phyloP scores from a whole-genome alignment of 1,284 basidiomycete species.

The Boletellus deceptivus region DNA sequence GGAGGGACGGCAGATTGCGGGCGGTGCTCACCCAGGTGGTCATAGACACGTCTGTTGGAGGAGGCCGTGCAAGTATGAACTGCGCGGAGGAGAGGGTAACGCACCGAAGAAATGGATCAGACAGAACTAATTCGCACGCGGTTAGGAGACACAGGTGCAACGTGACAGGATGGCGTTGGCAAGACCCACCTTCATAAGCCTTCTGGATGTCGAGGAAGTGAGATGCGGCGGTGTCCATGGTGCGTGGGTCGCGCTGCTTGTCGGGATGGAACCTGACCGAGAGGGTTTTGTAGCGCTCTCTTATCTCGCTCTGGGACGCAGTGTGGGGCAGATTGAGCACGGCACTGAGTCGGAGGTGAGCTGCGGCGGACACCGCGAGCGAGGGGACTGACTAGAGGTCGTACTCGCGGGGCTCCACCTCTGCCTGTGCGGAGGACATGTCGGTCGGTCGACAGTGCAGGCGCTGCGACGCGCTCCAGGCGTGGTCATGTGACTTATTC shows the following conservation, averaged over 20 bases:
- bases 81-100: slow-evolving; percentile 13
- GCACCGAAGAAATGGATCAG: slow-evolving; percentile 71
- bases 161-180: neutral
- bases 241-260: slow-evolving; percentile 64
- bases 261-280: slow-evolving; percentile 86
- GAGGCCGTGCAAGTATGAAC: slow-evolving; percentile 13
- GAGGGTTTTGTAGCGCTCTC: slow-evolving; percentile 67
- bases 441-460: neutral
- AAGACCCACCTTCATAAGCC: slow-evolving; percentile 65
- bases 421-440: neutral
- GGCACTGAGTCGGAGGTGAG: slow-evolving; percentile 36
- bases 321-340: slow-evolving; percentile 66
- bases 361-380: neutral
- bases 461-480: neutral
- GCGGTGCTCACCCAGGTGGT: slow-evolving; percentile 58
- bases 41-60: slow-evolving; percentile 61
- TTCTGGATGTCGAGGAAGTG: slow-evolving; percentile 75
- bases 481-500: slow-evolving; percentile 22
- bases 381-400: slow-evolving; percentile 25
- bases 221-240: slow-evolving; percentile 59
- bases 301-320: slow-evolving; percentile 65
- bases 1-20: slow-evolving; percentile 5
- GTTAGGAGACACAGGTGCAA: slow-evolving; percentile 9
- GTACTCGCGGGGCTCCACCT: slow-evolving; percentile 7
- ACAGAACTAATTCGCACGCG: slow-evolving; percentile 51